Evolutionary conservation across 2,329 filamentous ascomycete species (phyloP), one percentile per base, ranked within the genome.

Genomic region (Cladophialophora immunda): DNA sequence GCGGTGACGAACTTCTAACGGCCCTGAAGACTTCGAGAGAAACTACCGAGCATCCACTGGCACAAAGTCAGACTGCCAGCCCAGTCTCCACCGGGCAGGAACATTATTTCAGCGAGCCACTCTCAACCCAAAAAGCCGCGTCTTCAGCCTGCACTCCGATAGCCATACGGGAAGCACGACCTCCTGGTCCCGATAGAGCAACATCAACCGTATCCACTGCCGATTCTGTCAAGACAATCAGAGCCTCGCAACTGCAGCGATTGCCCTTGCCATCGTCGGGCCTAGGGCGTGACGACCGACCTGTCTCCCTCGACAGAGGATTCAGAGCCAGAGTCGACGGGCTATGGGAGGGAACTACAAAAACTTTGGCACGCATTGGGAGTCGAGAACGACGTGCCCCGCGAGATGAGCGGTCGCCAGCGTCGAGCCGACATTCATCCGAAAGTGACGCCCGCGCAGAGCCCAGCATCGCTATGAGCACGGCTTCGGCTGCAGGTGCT

Each of bases 21-120:
- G 80, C 84, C 34, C 75, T 86, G 47, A 83, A 83, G 67, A 77
- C 80, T 55, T 82, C 82, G 52, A 78, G 82, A 68, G 80, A 83
- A 72, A 83, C 85, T 60, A 79, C 80, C 57, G 90, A 92, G 61
- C 92, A 94, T 76, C 91, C 92, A 22, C 80, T 94, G 50, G 88
- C 91, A 19, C 90, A 92, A 72, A 94, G 91, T 75, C 85, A 92
- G 57, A 89, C 87, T 38, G 90, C 87, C 19, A 92, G 89, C 74
- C 91, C 91, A 1, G 87, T 89, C 15, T 70, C 75, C n/a, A 71
- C 75, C 13, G 72, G 75, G 13, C 74, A 74, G 53, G 65, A 72
- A 11, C 78, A 76, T 17, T 83, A 82, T 66, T 83, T 82, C 65
- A 73, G 71, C 62, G 54, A 65, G 65, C 32, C 50, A 1, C 38